These are phyloP conservation scores for Malus hybrid DNA, from an alignment of 331 rosid genomes.

Conservation along the genomic window DNA sequence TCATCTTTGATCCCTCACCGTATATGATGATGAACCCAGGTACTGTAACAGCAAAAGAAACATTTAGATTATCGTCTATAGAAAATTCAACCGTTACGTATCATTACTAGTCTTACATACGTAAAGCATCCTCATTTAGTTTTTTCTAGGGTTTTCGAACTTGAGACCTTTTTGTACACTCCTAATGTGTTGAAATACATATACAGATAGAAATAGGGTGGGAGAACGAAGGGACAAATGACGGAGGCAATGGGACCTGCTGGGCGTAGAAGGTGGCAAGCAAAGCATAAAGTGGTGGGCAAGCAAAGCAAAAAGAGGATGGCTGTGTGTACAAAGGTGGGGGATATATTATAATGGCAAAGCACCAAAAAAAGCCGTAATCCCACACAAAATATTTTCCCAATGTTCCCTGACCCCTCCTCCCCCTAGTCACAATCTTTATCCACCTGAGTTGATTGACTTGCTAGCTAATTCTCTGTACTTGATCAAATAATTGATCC, in stretches of 20 bases:
- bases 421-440: neutral
- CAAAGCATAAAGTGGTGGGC: slow-evolving; percentile 17
- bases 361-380: neutral
- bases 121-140: neutral
- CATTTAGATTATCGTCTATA: neutral
- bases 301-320: neutral
- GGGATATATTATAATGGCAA: neutral
- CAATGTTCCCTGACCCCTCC: slow-evolving; percentile 4
- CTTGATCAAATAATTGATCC: too few relatives aligned
- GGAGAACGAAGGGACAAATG: neutral
- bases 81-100: neutral
- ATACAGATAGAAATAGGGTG: neutral
- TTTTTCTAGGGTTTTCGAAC: neutral
- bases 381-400: neutral
- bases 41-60: neutral
- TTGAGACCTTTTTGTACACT: neutral
- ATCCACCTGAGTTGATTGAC: neutral
- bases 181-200: neutral
- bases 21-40: neutral
- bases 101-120: neutral
- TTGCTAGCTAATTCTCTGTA: too few relatives aligned
- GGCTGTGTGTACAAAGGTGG: neutral
- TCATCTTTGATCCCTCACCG: neutral
- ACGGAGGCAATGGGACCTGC: slow-evolving; percentile 23
- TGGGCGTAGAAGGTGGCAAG: slow-evolving; percentile 11